Conservation (phyloP, 495 filamentous ascomycete species). For the Tuber calosporum region DNA sequence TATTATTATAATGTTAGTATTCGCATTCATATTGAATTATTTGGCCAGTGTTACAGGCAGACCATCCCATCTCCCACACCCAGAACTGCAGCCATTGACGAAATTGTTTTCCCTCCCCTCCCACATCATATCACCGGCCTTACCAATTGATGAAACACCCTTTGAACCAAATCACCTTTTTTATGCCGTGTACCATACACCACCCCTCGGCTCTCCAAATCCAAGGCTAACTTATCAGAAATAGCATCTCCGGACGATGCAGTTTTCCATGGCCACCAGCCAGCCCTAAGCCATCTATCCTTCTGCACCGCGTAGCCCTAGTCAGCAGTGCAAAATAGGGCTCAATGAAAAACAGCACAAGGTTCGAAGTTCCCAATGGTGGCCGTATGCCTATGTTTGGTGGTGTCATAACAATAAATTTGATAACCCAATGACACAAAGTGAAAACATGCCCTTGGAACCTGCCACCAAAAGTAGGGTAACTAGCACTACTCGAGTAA, state of each 20-base stretch:
- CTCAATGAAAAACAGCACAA: neutral
- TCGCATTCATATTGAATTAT: neutral
- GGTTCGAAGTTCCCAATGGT: neutral
- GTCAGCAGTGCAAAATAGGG: neutral
- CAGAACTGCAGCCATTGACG: too few relatives aligned
- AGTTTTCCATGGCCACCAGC: neutral
- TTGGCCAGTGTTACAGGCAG: neutral
- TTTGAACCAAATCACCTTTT: too few relatives aligned
- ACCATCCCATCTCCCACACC: too few relatives aligned
- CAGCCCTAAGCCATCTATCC: neutral
- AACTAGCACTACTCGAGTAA: too few relatives aligned
- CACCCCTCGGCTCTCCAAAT: neutral
- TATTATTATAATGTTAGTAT: neutral
- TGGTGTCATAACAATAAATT: too few relatives aligned
- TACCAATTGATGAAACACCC: neutral
- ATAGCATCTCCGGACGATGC: neutral
- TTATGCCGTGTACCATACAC: too few relatives aligned
- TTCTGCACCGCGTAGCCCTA: neutral
- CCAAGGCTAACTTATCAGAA: neutral
- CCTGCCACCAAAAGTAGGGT: neutral
- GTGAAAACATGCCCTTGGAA: neutral
- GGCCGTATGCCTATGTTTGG: too few relatives aligned
- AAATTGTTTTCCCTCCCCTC: too few relatives aligned
- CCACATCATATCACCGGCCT: neutral
- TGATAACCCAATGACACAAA: neutral